Evolutionary conservation across 768 basidiomycete species (phyloP), one percentile per base, ranked within the genome.

Genomic region (Kwoniella sp.): DNA sequence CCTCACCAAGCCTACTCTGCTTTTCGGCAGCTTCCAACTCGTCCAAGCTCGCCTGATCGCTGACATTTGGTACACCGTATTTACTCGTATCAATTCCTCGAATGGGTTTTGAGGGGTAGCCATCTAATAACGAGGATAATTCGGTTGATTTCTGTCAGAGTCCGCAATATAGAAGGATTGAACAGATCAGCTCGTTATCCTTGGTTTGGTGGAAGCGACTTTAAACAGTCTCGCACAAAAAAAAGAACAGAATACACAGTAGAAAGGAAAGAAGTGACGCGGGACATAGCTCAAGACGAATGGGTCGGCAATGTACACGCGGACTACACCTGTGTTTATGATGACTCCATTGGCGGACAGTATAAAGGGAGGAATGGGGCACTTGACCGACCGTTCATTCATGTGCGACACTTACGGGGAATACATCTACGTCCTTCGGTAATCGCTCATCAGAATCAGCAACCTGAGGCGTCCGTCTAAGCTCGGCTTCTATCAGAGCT

Each of bases 401-500:
- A n/a, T n/a, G n/a, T n/a, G n/a, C 17, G 44, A 22, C 19, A 71
- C 77, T 60, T 56, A 78, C 78, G 13, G 76, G 55, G 49, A 80
- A 80, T 30, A 77, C 65, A 19, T 72, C 56, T 2, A 73, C 65
- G 4, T 72, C 63, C 24, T 63, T 50, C 1, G 77, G 75, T 68
- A 80, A 50, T 57, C 78, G 58, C n/a, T 70, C 64, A 53, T 80
- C 77, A 52, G 71, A 66, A 15, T 63, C 48, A 17, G 57, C 50
- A 22, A 74, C 59, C 61, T 73, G 63, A 0, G 68, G 66, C 9
- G 70, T 74, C 24, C 54, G 57, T 48, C 68, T 63, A 17, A 80
- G 60, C 58, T 80, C 78, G 7, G 71, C 76, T 46, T 78, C 75
- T 22, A 80, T 76, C 55, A 76, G 60, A 36, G 73, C 70, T 40